Evolutionary conservation across 148 eudicot genomes (phyloP).

Genomic region (Talinum fruticosum): DNA sequence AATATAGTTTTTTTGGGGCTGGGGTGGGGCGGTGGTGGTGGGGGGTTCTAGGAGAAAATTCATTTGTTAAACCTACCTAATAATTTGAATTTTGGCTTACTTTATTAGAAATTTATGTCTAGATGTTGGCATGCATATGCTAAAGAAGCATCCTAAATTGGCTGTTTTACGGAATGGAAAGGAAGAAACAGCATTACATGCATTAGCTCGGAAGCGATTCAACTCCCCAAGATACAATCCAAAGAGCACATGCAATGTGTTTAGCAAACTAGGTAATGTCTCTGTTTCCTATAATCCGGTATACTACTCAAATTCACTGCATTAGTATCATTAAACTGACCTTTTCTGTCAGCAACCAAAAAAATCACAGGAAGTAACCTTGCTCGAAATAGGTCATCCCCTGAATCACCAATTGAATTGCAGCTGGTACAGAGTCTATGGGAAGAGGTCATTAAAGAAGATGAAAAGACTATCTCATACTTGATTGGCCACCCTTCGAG

Average conservation of each 20-base stretch:
- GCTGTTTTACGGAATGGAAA: conserved; percentile 2
- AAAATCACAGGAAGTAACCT: neutral
- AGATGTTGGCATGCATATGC: neutral
- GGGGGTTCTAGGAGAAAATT: too few relatives aligned
- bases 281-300: neutral
- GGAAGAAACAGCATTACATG: conserved; percentile 3
- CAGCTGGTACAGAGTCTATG: neutral
- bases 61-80: too few relatives aligned
- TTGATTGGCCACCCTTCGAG: neutral
- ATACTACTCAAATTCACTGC: neutral
- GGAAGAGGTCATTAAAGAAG: conserved; percentile 4
- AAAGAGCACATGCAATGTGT: neutral
- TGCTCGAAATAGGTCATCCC: neutral
- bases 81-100: neutral
- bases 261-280: neutral
- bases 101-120: neutral
- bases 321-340: neutral
- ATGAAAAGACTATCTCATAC: neutral
- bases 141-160: neutral
- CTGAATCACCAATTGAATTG: neutral
- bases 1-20: neutral
- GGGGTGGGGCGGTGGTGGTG: too few relatives aligned
- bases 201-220: conserved; percentile 3
- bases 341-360: neutral
- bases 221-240: neutral